Evolutionary conservation across 192 early-diverging fungal genomes (phyloP).

Genomic region (Mortierella antarctica): DNA sequence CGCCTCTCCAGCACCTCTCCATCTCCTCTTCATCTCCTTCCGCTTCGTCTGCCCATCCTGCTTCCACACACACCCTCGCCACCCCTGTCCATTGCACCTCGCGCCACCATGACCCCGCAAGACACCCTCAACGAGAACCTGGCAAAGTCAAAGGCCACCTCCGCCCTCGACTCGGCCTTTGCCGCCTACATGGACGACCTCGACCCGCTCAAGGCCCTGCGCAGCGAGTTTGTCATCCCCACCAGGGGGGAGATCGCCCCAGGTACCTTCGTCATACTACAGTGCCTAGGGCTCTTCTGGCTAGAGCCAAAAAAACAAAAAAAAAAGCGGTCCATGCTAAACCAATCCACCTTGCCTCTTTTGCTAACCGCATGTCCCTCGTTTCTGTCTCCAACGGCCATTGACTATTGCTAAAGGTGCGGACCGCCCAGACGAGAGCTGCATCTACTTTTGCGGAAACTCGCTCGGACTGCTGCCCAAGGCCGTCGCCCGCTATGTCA

Average conservation of each 20-base stretch:
- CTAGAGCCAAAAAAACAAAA: neutral
- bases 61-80: constrained; percentile 8
- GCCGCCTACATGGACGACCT: constrained; percentile 67
- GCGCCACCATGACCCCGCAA: constrained; percentile 23
- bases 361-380: neutral
- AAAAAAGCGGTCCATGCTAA: constrained; percentile 5
- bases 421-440: constrained; percentile 48
- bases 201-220: constrained; percentile 68
- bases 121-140: constrained; percentile 29
- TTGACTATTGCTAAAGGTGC: constrained; percentile 7
- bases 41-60: neutral
- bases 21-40: neutral
- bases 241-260: constrained; percentile 58
- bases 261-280: constrained; percentile 14
- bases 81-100: neutral
- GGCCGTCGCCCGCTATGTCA: constrained; percentile 70
- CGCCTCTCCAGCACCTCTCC: neutral
- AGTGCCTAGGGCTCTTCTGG: neutral
- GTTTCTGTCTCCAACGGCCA: neutral
- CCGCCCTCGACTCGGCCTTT: constrained; percentile 56
- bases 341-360: neutral
- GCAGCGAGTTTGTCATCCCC: constrained; percentile 80
- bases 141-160: constrained; percentile 21
- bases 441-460: constrained; percentile 93
- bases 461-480: constrained; percentile 91